Evolutionary conservation across 108 stramenopile species (phyloP).

Genomic region (Cylindrotheca fusiformis): DNA sequence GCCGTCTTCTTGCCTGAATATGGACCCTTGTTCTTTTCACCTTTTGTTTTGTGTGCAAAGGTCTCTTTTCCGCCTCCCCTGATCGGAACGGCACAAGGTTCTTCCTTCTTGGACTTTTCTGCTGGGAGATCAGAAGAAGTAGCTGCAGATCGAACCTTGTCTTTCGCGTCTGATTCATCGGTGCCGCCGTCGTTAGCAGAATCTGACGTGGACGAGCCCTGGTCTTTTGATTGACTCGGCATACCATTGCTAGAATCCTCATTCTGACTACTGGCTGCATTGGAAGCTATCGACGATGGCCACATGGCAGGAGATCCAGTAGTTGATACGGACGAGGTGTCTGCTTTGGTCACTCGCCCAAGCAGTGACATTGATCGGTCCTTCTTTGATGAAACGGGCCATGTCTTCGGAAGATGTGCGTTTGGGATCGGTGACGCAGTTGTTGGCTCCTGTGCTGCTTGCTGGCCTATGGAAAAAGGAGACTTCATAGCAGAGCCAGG

Average conservation of each 20-base stretch:
- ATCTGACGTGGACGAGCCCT: background rate
- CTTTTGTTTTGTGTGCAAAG: background rate
- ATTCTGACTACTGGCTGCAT: background rate
- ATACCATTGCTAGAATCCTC: background rate
- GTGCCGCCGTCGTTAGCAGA: background rate
- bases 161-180: background rate
- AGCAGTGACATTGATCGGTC: conserved; percentile 15
- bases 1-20: too few species aligned
- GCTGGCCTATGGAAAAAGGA: conserved; percentile 8
- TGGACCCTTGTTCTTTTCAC: too few species aligned
- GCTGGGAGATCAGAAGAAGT: background rate
- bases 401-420: background rate
- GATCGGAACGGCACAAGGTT: too few species aligned
- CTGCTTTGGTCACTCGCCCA: conserved; percentile 11
- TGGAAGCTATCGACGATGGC: background rate
- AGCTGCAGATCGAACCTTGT: background rate
- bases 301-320: background rate
- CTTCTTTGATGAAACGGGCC: background rate
- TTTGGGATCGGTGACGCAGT: background rate
- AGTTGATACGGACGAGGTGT: background rate
- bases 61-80: background rate
- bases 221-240: background rate
- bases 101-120: background rate
- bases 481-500: background rate
- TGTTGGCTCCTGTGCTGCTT: background rate